These are phyloP conservation scores for Zygoascus tannicola DNA, from an alignment of 805 yeast species.

Conservation along the genomic window DNA sequence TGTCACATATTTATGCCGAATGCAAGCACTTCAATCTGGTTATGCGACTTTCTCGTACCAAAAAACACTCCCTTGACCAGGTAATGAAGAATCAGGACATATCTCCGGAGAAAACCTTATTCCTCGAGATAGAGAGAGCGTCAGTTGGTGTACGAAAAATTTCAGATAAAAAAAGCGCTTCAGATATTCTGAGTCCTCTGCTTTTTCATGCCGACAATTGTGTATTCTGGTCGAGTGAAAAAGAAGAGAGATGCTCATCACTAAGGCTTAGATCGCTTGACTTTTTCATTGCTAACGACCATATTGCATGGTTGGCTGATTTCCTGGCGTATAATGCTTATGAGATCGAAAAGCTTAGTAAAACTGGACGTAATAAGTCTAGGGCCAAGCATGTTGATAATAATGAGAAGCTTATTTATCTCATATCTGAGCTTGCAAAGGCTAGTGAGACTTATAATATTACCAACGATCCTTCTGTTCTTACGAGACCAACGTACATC, in stretches of 20 bases:
- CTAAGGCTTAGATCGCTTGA: constrained; percentile 27
- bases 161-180: constrained; percentile 4
- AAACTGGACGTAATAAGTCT: neutral
- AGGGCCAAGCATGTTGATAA: neutral
- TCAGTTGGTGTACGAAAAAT: constrained; percentile 17
- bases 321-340: constrained; percentile 15
- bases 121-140: constrained; percentile 15
- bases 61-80: constrained; percentile 12
- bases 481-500: constrained; percentile 81
- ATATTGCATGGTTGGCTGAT: constrained; percentile 26
- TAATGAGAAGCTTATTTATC: constrained; percentile 14
- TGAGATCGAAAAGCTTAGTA: constrained; percentile 8
- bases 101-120: constrained; percentile 11
- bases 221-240: constrained; percentile 29
- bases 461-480: constrained; percentile 78
- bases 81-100: constrained; percentile 11
- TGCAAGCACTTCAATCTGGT: constrained; percentile 14
- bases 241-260: constrained; percentile 14
- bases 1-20: constrained; percentile 15
- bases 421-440: constrained; percentile 35
- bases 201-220: constrained; percentile 22
- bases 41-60: constrained; percentile 10
- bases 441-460: constrained; percentile 46
- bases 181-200: constrained; percentile 17
- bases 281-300: constrained; percentile 26